These are phyloP conservation scores for Alternaria hordeiaustralica DNA, from an alignment of 2,329 filamentous ascomycete species.

Conservation along the genomic window DNA sequence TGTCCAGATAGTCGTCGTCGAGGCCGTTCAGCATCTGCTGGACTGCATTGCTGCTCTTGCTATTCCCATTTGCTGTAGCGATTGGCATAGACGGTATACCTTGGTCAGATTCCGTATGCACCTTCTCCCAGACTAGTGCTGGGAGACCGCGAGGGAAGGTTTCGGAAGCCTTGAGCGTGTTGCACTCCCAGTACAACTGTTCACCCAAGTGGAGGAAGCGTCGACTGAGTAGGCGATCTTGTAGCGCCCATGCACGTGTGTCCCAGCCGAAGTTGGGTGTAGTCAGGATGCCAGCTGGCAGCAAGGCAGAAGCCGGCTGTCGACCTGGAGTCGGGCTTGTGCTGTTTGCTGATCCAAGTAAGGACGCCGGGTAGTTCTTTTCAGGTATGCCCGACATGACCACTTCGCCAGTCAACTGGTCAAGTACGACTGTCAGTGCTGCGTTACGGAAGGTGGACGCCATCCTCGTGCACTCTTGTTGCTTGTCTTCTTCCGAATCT, in stretches of 20 bases:
- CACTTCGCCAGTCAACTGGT: slow-evolving; percentile 14
- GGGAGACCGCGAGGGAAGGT: slow-evolving; percentile 45
- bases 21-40: neutral
- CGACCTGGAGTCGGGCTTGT: neutral
- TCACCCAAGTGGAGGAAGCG: slow-evolving; percentile 42
- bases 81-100: neutral
- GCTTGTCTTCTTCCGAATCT: slow-evolving; percentile 40
- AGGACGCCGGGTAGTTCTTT: neutral
- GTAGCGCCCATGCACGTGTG: slow-evolving; percentile 46
- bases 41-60: neutral
- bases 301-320: slow-evolving; percentile 16
- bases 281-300: slow-evolving; percentile 20
- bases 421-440: slow-evolving; percentile 40
- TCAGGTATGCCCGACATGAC: neutral
- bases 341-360: neutral
- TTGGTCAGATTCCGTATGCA: slow-evolving; percentile 28
- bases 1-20: neutral
- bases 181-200: slow-evolving; percentile 50
- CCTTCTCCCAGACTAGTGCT: slow-evolving; percentile 47
- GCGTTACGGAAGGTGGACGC: slow-evolving; percentile 45
- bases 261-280: slow-evolving; percentile 40
- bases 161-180: slow-evolving; percentile 45
- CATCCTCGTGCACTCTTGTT: slow-evolving; percentile 39
- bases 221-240: slow-evolving; percentile 46
- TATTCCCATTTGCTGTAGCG: neutral